These are phyloP conservation scores for Phlegmacium glaucopus DNA, from an alignment of 768 basidiomycete genomes.

Conservation along the genomic window DNA sequence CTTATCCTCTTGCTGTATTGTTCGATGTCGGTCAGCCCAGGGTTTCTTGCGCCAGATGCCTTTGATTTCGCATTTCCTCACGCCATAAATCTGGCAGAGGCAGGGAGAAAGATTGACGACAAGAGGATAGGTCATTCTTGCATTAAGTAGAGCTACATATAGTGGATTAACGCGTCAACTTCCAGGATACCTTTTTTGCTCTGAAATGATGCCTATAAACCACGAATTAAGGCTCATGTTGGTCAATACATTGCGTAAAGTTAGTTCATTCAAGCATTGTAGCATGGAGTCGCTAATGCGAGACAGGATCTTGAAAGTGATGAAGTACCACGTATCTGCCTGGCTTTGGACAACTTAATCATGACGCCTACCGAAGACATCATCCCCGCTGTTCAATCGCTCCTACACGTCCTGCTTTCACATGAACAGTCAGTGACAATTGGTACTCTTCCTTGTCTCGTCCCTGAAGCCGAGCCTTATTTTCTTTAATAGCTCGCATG, in stretches of 20 bases:
- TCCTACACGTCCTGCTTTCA: slow-evolving; percentile 60
- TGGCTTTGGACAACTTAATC: slow-evolving; percentile 71
- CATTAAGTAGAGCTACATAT: neutral
- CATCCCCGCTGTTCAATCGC: slow-evolving; percentile 71
- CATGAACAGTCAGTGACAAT: slow-evolving; percentile 72
- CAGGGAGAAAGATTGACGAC: slow-evolving; percentile 54
- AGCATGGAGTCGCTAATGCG: neutral
- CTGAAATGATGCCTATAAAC: slow-evolving; percentile 61
- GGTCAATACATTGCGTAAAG: slow-evolving; percentile 84
- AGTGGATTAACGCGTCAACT: neutral
- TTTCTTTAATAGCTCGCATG: slow-evolving; percentile 39
- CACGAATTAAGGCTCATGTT: slow-evolving; percentile 81
- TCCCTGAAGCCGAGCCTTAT: slow-evolving; percentile 10
- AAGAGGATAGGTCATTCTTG: slow-evolving; percentile 59
- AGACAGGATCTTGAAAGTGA: slow-evolving; percentile 69
- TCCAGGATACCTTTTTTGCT: slow-evolving; percentile 76
- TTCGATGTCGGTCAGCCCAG: slow-evolving; percentile 44
- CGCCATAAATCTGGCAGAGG: slow-evolving; percentile 75
- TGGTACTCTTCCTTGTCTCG: slow-evolving; percentile 7
- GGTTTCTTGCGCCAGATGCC: slow-evolving; percentile 36
- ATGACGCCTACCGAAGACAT: slow-evolving; percentile 60
- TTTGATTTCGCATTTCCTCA: slow-evolving; percentile 73
- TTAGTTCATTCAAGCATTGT: slow-evolving; percentile 18
- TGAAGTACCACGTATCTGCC: slow-evolving; percentile 52
- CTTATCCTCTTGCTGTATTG: slow-evolving; percentile 74